Evolutionary conservation across 2,329 filamentous ascomycete genomes (phyloP).

Genomic region (Amauroascus verrucosus): DNA sequence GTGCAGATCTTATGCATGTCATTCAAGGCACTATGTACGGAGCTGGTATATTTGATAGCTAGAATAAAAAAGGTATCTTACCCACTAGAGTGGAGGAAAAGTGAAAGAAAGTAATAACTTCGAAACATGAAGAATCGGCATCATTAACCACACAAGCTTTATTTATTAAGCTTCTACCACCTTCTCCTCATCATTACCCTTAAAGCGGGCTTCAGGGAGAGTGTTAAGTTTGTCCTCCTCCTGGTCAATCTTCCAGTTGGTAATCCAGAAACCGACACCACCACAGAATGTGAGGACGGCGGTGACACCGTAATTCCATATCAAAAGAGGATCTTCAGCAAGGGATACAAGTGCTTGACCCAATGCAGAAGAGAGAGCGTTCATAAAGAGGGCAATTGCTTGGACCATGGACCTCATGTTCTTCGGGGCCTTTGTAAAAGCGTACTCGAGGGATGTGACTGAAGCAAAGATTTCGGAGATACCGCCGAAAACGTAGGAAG

Average conservation of each 20-base stretch:
- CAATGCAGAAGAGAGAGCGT: slow-evolving; percentile 57
- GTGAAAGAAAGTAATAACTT: not conserved
- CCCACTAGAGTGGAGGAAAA: not conserved
- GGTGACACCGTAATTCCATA: slow-evolving; percentile 61
- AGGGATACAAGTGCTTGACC: slow-evolving; percentile 58
- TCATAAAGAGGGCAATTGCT: slow-evolving; percentile 60
- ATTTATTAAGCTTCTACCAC: not conserved
- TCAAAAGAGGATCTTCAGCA: slow-evolving; percentile 53
- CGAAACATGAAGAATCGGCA: not conserved
- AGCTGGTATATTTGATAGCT: not conserved
- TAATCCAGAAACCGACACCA: slow-evolving; percentile 57
- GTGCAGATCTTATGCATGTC: not conserved
- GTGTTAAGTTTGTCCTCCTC: slow-evolving; percentile 59
- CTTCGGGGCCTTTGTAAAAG: slow-evolving; percentile 64
- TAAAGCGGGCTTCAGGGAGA: slow-evolving; percentile 14
- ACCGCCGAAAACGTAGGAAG: slow-evolving; percentile 44
- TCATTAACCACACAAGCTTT: not conserved
- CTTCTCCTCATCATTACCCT: slow-evolving; percentile 3
- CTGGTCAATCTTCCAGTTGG: slow-evolving; percentile 53
- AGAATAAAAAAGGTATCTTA: not conserved
- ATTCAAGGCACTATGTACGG: not conserved
- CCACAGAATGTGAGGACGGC: slow-evolving; percentile 54
- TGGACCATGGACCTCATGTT: slow-evolving; percentile 72
- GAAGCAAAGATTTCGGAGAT: slow-evolving; percentile 50
- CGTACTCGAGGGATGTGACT: slow-evolving; percentile 60